phyloP scores from a whole-genome alignment of 176 grass and related monocot species.

The Cenchrus fungigraminus region DNA sequence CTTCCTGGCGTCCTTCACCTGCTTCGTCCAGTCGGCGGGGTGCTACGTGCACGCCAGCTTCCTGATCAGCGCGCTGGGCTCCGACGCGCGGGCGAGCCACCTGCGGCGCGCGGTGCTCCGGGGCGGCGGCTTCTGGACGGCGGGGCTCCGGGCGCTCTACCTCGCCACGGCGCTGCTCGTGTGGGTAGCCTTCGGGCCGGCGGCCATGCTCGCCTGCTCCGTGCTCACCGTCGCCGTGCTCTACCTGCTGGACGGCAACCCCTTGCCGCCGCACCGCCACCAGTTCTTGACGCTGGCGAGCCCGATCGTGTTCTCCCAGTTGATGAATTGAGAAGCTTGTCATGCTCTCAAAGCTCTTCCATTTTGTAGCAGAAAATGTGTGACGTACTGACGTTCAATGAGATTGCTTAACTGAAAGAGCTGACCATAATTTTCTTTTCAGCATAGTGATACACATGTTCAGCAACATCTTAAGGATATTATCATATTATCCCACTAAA shows the following conservation, averaged over 20 bases:
- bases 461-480: background rate
- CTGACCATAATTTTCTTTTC: background rate
- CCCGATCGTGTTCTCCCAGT: too few relatives aligned
- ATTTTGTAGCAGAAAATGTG: too few relatives aligned
- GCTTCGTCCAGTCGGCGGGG: slow-evolving; percentile 86
- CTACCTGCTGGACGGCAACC: slow-evolving; percentile 62
- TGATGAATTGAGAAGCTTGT: too few relatives aligned
- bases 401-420: background rate
- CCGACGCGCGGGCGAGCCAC: slow-evolving; percentile 65
- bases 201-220: slow-evolving; percentile 70
- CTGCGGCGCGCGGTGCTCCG: slow-evolving; percentile 65
- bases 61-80: slow-evolving; percentile 69
- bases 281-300: background rate
- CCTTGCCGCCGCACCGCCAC: slow-evolving; percentile 38
- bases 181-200: slow-evolving; percentile 79
- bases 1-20: slow-evolving; percentile 83
- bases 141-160: slow-evolving; percentile 74
- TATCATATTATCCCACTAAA: background rate
- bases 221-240: slow-evolving; percentile 68
- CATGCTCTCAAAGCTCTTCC: too few relatives aligned
- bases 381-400: too few relatives aligned
- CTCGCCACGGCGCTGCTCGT: slow-evolving; percentile 80
- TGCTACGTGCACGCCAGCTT: slow-evolving; percentile 82
- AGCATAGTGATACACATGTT: background rate
- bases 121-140: slow-evolving; percentile 69